Percentiles rank a stretch among this genome's conserved stretches.
These are phyloP conservation scores for Sordariomycetes sp. DNA, from an alignment of 2,329 filamentous ascomycete species.

Conservation along the genomic window DNA sequence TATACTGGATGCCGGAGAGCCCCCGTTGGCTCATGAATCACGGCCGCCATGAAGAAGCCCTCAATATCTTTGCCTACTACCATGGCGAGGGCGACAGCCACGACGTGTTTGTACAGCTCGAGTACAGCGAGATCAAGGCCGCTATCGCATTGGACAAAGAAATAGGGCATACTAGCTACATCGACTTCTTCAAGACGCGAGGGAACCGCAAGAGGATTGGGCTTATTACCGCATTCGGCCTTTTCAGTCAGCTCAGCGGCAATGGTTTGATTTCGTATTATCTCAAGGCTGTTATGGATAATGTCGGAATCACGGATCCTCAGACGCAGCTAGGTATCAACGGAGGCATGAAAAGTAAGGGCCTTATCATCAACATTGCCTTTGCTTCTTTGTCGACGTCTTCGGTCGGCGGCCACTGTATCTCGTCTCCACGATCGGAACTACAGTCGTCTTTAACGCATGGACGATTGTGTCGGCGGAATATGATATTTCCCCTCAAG, in stretches of 20 bases:
- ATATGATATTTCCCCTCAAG: constrained; percentile 4
- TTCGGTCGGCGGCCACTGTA: constrained; percentile 18
- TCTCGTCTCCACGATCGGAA: constrained; percentile 13
- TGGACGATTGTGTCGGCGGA: constrained; percentile 8
- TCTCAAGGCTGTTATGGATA: constrained; percentile 30
- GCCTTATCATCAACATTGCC: constrained; percentile 7
- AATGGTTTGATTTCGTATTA: constrained; percentile 21
- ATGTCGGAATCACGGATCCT: constrained; percentile 29
- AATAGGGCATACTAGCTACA: constrained; percentile 20
- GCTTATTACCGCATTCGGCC: constrained; percentile 33
- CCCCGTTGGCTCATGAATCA: constrained; percentile 49
- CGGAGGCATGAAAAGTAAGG: constrained; percentile 10
- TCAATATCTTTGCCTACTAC: constrained; percentile 34
- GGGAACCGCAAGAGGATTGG: constrained; percentile 30
- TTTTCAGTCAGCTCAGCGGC: constrained; percentile 25
- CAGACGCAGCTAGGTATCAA: constrained; percentile 30
- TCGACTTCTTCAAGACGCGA: constrained; percentile 7
- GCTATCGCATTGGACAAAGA: constrained; percentile 23
- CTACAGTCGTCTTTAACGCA: constrained; percentile 6
- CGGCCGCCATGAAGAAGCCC: constrained; percentile 35
- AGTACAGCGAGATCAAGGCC: constrained; percentile 30
- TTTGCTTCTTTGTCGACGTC: constrained; percentile 13
- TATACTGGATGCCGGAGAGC: constrained; percentile 34
- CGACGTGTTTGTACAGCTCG: constrained; percentile 34
- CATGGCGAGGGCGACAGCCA: constrained; percentile 41